Base-by-base conservation (phyloP, 225 moss, liverwort and hornwort genomes). In the Bryum argenteum region DNA sequence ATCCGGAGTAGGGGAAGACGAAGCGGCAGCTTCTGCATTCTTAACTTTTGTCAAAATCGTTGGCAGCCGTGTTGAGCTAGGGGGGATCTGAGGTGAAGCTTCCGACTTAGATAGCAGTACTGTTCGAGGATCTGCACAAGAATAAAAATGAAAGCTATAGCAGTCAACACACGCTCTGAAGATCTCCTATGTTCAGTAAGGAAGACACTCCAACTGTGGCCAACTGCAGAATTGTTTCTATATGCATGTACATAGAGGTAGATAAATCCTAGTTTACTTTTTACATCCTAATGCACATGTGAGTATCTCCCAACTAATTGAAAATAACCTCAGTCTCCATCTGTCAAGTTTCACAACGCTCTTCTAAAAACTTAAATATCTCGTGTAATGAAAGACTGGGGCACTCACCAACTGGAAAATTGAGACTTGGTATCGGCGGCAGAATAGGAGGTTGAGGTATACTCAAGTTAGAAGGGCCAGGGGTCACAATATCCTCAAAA, bases 401-500 rank as follows among this genome's bases (percentile, higher is more conserved):
- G 71, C 51, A 50, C 81, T 84, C 38, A 87, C 87, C 84, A 10
- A 63, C 58, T 40, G 76, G 78, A 50, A 76, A 68, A 48, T 42
- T 57, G 62, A 70, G 63, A 68, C 74, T 84, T 69, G 79, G 78
- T 37, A 51, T 78, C 23, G 48, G 52, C 43, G 77, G 65, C 70
- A 55, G 42, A 60, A 21, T 70, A 73, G 81, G 77, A 71, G 75
- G 58, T 37, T 68, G 75, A 54, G 78, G 58, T 66, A 60, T 44
- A 67, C 56, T 86, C n/a, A 72, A 71, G 37, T 45, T 61, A 58
- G 79, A 50, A 13, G 71, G 77, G 72, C 52, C 77, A 69, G 70
- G 66, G 52, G 77, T 69, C 51, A 79, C 42, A 61, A 72, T 42
- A 66, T 86, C 83, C 76, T 85, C 89, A 79, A 83, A 81, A 23